Evolutionary conservation across 2,329 filamentous ascomycete genomes (phyloP), one percentile per base, ranked within the genome.

Genomic region (Coleophoma eucalyptorum): DNA sequence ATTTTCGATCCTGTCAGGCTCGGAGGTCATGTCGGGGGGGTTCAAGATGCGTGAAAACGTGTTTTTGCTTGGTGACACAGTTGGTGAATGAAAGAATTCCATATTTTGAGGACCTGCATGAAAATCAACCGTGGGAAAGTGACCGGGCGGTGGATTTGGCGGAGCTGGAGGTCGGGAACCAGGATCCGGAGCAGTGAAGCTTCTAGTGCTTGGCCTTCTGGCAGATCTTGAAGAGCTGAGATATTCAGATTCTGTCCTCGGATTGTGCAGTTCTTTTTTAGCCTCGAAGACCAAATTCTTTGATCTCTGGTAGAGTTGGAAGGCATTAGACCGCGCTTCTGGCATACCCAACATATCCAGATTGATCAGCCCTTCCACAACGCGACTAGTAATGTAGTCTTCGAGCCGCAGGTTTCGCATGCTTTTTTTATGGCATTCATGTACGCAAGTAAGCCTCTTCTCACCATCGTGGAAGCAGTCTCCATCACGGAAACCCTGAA

Each of bases 391-490:
- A 31, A 58, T 50, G 12, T 44, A 48, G 49, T 58, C 56, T 35
- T 49, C 32, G 10, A 1, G 41, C 2, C 54, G 52, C 18, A 58
- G 32, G 12, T 49, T 46, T 8, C 34, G 32, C 3, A 34, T 19
- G 6, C 56, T 48, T 3, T 50, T 41, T 15, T 50, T 38, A 46
- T 69, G 65, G 12, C 50, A 49, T 34, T 58, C 43, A 11, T 57
- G 46, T 18, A 69, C 64, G 12, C 49, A 46, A 16, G 57, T 35
- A 10, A 68, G 58, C 2, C 62, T 49, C 20, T 51, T 55, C 26
- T 56, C 44, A 11, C 60, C 61, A 50, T 68, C 56, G 53, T 69
- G 67, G 49, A 69, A 69, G 45, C 58, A 61, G 21, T 62, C 57
- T 12, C 54, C 54, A n/a, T 50, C 49, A 43, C 50, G 48, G 18